Evolutionary conservation across 805 yeast genomes (phyloP).

Genomic region (Candida arabinofermentans): DNA sequence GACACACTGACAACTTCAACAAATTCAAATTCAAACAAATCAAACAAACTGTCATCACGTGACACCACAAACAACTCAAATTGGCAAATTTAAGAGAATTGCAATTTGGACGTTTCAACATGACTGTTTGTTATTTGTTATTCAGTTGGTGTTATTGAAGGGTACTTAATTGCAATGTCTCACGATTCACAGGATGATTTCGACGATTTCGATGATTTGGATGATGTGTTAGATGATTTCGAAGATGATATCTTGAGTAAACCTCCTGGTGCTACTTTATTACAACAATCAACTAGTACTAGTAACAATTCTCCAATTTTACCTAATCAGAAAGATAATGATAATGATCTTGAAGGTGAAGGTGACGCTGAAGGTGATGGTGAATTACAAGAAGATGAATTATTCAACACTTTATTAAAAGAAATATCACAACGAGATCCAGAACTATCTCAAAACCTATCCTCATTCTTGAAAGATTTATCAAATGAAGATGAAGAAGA

Average conservation of each 20-base stretch:
- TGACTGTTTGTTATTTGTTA: neutral
- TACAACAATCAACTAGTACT: neutral
- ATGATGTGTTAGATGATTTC: constrained; percentile 82
- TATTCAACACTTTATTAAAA: constrained; percentile 20
- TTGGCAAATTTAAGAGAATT: constrained; percentile 3
- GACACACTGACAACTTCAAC: too few species aligned
- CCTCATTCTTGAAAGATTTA: constrained; percentile 20
- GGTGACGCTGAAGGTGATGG: constrained; percentile 15
- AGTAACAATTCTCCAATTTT: too few species aligned
- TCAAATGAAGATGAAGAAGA: constrained; percentile 23
- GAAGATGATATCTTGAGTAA: constrained; percentile 63
- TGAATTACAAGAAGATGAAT: constrained; percentile 19
- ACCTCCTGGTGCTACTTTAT: constrained; percentile 49
- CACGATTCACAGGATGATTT: neutral
- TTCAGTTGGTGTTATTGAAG: too few species aligned
- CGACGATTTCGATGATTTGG: constrained; percentile 75
- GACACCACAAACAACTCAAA: neutral
- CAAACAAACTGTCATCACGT: too few species aligned
- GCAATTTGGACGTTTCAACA: neutral
- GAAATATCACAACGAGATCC: constrained; percentile 28
- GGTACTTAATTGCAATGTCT: too few species aligned
- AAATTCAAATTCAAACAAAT: too few species aligned
- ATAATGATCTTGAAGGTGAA: too few species aligned
- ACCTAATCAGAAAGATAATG: too few species aligned
- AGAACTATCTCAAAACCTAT: constrained; percentile 22